Base-by-base conservation (phyloP, 2,329 filamentous ascomycete genomes). In the Phialemoniopsis sp. region DNA sequence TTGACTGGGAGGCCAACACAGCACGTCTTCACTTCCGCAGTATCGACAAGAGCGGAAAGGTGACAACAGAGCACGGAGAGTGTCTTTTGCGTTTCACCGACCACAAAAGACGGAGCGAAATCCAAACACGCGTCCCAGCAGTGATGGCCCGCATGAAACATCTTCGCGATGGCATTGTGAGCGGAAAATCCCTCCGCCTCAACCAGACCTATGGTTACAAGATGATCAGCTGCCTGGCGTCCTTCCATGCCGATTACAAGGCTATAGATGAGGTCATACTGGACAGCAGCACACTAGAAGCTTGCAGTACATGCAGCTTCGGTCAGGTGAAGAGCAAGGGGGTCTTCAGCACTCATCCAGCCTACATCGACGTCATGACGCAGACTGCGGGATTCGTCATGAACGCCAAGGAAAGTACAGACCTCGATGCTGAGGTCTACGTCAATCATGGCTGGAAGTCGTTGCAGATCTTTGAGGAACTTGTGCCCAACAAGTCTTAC, bases 171-270 rank as follows among this genome's bases (percentile, higher is more conserved):
- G 21, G 85, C 54, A 61, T 76, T 50, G 78, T 84, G 37, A 55
- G 53, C 34, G 53, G 52, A 18, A 48, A 48, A 4, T 49, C 53
- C 3, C 37, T 55, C 42, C 58, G 35, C 70, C 80, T 80, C 45
- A 73, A 76, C 45, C 70, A 73, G 13, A 68, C 75, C 14, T 55
- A 56, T 51, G 46, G 43, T 2, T 59, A 59, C 39, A 43, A 48
- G 3, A 34, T 42, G 9, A 51, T 59, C 32, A 39, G 53, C 2
- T 45, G 53, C 4, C 42, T 59, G 9, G 56, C 54, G 4, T 35
- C 40, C 4, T 59, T 57, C 40, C 46, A 56, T 31, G 37, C 44
- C 13, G 55, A 57, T 26, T 59, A 54, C 43, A 39, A 47, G 2
- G 48, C 45, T 13, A 41, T 58, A 3, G 49, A 60, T 14, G 56